These are phyloP conservation scores for Amanita exitialis DNA, from an alignment of 768 basidiomycete species.

Conservation along the genomic window DNA sequence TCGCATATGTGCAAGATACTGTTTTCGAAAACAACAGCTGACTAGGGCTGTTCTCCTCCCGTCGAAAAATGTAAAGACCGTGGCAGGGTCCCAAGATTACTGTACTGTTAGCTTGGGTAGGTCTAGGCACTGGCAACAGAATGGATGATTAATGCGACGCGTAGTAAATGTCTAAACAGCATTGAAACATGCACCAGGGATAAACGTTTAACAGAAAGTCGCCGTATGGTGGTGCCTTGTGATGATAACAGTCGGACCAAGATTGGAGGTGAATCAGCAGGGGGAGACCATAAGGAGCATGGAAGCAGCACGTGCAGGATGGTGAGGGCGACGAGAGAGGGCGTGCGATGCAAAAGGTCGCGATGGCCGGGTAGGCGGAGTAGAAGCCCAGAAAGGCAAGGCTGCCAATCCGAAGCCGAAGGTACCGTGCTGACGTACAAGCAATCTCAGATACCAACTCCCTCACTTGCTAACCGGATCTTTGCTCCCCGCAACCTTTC, in stretches of 20 bases:
- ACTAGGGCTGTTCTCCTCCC: no score
- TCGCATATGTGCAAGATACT: no score
- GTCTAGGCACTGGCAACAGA: neutral
- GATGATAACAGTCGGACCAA: neutral
- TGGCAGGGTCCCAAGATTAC: neutral
- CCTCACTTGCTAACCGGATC: neutral
- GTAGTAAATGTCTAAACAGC: slow-evolving; percentile 1
- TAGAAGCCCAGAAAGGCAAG: neutral
- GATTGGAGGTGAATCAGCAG: neutral
- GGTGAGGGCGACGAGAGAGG: neutral
- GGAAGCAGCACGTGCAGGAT: neutral
- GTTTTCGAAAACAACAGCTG: no score
- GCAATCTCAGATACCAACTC: neutral
- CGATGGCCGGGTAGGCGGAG: slow-evolving; percentile 1
- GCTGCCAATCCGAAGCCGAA: neutral
- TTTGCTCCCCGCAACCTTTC: neutral
- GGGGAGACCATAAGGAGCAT: neutral
- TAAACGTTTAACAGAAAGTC: neutral
- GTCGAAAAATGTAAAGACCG: no score
- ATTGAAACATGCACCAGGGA: neutral
- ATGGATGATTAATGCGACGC: neutral
- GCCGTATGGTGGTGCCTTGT: neutral
- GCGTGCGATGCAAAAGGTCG: slow-evolving; percentile 1
- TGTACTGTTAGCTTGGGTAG: neutral
- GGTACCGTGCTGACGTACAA: neutral